Evolutionary conservation across 495 filamentous ascomycete genomes (phyloP).

Genomic region (Hypoxylon trugodes): DNA sequence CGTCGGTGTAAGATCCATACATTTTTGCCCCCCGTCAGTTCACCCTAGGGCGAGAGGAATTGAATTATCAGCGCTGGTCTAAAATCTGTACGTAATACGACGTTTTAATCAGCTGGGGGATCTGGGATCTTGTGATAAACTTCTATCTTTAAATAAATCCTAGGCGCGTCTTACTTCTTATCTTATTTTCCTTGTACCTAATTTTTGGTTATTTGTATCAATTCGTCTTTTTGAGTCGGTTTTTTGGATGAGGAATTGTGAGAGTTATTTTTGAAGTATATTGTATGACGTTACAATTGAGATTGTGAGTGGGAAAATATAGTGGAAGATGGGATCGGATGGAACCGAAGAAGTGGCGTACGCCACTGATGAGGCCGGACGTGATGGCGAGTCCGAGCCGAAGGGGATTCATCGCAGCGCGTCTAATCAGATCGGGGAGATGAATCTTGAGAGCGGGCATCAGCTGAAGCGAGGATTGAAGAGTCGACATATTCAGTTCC

Average conservation of each 20-base stretch:
- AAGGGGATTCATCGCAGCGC: conserved; percentile 55
- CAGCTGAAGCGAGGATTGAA: conserved; percentile 68
- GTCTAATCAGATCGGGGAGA: conserved; percentile 58
- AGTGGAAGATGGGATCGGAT: conserved; percentile 12
- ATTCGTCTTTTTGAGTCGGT: no score
- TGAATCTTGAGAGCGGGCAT: conserved; percentile 63
- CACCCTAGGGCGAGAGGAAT: conserved; percentile 2
- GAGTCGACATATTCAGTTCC: conserved; percentile 74
- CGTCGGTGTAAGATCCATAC: conserved; percentile 12
- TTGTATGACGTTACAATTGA: no score
- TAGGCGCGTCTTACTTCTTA: conserved; percentile 1
- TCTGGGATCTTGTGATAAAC: conserved; percentile 3
- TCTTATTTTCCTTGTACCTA: background rate
- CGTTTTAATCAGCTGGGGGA: conserved; percentile 4
- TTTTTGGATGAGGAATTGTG: no score
- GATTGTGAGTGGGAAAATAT: no score
- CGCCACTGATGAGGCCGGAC: conserved; percentile 15
- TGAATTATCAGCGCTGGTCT: no score
- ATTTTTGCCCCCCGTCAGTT: conserved; percentile 1
- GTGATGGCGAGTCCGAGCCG: conserved; percentile 54
- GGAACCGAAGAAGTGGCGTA: conserved; percentile 7
- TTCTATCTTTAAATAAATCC: background rate
- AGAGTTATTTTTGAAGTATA: no score
- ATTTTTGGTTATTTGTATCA: no score
- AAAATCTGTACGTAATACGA: conserved; percentile 26